phyloP scores from a whole-genome alignment of 441 rosid genomes.

The Biscutella laevigata region DNA sequence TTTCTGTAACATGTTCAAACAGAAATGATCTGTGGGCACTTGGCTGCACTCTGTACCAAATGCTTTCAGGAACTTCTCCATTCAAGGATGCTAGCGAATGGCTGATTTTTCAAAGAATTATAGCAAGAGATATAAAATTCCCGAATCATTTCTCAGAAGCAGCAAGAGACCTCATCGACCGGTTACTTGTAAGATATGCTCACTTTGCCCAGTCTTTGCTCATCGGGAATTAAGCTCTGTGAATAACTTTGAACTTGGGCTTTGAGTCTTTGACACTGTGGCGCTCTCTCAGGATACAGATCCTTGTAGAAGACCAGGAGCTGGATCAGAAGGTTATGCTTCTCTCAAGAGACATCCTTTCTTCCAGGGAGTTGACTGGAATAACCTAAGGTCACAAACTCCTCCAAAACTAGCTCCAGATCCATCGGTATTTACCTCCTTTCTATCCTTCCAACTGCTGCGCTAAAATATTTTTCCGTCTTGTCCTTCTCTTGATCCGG shows the following conservation, averaged over 20 bases:
- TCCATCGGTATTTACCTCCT: conserved; percentile 35
- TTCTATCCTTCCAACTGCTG: not conserved
- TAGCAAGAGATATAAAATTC: conserved; percentile 89
- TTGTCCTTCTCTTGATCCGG: conserved; percentile 8
- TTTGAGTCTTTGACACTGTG: too few relatives aligned
- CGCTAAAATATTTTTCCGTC: not conserved
- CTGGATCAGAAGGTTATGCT: conserved; percentile 80
- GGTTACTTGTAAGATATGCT: conserved; percentile 57
- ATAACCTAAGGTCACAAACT: conserved; percentile 51
- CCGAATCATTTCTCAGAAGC: conserved; percentile 86
- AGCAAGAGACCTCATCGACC: conserved; percentile 84
- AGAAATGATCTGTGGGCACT: conserved; percentile 99
- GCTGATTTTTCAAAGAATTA: conserved; percentile 95
- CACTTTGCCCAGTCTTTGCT: conserved; percentile 2
- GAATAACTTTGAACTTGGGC: too few relatives aligned
- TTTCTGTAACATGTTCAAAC: conserved; percentile 37
- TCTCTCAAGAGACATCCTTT: conserved; percentile 83
- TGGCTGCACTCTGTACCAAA: conserved; percentile 99
- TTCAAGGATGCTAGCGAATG: conserved; percentile 99
- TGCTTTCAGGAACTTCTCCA: conserved; percentile 99
- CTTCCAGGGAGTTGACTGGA: conserved; percentile 84
- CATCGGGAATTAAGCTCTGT: too few relatives aligned
- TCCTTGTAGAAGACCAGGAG: conserved; percentile 89
- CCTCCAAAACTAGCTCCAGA: conserved; percentile 87
- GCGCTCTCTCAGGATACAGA: conserved; percentile 62